Evolutionary conservation across 1,139 yeast species (phyloP).

Genomic region (Lodderomyces orthopsilosis): DNA sequence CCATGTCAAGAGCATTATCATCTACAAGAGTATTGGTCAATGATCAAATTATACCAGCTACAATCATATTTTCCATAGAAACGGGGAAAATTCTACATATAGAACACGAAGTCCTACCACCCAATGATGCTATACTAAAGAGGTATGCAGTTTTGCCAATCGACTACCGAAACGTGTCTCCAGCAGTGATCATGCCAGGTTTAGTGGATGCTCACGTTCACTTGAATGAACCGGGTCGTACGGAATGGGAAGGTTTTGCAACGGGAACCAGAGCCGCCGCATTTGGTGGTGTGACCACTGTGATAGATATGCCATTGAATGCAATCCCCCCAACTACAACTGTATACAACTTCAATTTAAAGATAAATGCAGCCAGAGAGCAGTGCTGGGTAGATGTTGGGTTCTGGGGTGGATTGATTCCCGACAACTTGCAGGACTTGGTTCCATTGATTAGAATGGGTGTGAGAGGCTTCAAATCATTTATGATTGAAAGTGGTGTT

Average conservation of each 20-base stretch:
- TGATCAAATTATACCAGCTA: slow-evolving; percentile 55
- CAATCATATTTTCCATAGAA: slow-evolving; percentile 58
- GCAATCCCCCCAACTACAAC: slow-evolving; percentile 96
- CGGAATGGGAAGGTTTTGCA: slow-evolving; percentile 95
- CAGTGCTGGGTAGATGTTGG: slow-evolving; percentile 93
- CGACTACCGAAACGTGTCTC: slow-evolving; percentile 56
- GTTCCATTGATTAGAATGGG: slow-evolving; percentile 78
- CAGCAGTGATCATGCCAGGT: slow-evolving; percentile 77
- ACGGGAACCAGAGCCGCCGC: slow-evolving; percentile 93
- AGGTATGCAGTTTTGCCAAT: slow-evolving; percentile 41
- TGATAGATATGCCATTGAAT: slow-evolving; percentile 92
- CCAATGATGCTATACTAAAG: slow-evolving; percentile 36
- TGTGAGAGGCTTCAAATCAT: slow-evolving; percentile 89
- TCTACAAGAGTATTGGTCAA: slow-evolving; percentile 63
- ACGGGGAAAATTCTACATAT: slow-evolving; percentile 67
- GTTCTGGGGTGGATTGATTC: slow-evolving; percentile 94
- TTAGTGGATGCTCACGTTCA: slow-evolving; percentile 93
- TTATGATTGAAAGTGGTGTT: slow-evolving; percentile 87
- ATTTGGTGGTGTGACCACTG: slow-evolving; percentile 94
- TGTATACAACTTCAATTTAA: slow-evolving; percentile 67
- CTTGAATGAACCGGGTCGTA: slow-evolving; percentile 89
- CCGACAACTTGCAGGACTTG: slow-evolving; percentile 66
- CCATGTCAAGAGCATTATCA: slow-evolving; percentile 62
- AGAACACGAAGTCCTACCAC: slow-evolving; percentile 29
- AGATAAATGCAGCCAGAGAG: slow-evolving; percentile 72